phyloP scores from a whole-genome alignment of 2,329 filamentous ascomycete species.

The Fusarium cicatricum region DNA sequence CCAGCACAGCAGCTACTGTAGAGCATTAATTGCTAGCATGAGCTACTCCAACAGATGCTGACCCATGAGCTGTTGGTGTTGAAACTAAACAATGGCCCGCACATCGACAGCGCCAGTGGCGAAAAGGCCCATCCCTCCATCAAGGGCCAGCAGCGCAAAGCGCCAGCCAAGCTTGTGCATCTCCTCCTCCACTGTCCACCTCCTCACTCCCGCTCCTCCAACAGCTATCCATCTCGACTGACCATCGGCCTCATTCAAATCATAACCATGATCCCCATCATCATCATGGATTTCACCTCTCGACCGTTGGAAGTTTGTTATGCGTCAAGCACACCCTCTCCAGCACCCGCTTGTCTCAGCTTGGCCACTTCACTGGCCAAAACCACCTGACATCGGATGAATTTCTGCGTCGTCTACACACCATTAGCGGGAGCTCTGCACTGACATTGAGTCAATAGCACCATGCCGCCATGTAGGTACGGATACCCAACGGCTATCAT shows the following conservation, averaged over 20 bases:
- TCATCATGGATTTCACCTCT: constrained; percentile 26
- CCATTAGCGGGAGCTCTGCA: constrained; percentile 11
- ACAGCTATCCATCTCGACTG: constrained; percentile 1
- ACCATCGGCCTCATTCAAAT: constrained; percentile 7
- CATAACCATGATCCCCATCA: constrained; percentile 21
- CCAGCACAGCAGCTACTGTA: background rate
- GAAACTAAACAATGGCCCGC: constrained; percentile 5
- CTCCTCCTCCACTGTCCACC: constrained; percentile 16
- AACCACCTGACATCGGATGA: constrained; percentile 14
- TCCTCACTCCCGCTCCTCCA: constrained; percentile 13
- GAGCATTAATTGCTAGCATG: background rate
- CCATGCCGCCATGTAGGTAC: no score
- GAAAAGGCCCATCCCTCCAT: no score
- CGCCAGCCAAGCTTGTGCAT: constrained; percentile 13
- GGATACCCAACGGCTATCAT: no score
- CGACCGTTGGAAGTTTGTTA: constrained; percentile 13
- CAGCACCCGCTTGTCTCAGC: background rate
- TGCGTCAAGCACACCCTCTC: constrained; percentile 14
- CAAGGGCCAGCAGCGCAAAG: no score
- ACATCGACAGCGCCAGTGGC: constrained; percentile 5
- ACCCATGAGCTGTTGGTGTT: background rate
- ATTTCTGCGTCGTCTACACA: constrained; percentile 14
- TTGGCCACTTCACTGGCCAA: background rate
- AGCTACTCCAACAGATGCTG: background rate
- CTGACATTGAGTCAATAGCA: no score